Evolutionary conservation across 2,329 filamentous ascomycete genomes (phyloP).

Genomic region (Cordyceps pruinosa): DNA sequence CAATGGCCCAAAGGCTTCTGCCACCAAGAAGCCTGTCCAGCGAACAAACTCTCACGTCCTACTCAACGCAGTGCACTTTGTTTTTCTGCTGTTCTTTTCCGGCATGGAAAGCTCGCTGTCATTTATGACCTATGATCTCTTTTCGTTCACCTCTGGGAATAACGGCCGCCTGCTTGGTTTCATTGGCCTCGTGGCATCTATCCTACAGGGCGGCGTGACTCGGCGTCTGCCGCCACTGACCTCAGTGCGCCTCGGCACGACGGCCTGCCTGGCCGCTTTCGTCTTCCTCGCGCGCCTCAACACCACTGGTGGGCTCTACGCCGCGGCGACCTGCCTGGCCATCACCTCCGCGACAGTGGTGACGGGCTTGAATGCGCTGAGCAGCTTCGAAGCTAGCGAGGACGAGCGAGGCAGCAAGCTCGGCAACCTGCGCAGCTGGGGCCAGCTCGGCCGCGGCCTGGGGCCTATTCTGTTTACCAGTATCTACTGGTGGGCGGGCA

Average conservation of each 20-base stretch:
- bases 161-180: slow-evolving; percentile 85
- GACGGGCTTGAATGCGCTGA: slow-evolving; percentile 84
- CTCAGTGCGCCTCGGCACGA: slow-evolving; percentile 72
- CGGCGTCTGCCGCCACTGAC: slow-evolving; percentile 74
- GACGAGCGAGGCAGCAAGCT: slow-evolving; percentile 80
- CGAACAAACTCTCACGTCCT: slow-evolving; percentile 77
- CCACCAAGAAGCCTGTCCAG: slow-evolving; percentile 21
- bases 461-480: slow-evolving; percentile 89
- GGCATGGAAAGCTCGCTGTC: slow-evolving; percentile 97
- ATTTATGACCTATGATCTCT: slow-evolving; percentile 95
- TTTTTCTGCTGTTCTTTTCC: slow-evolving; percentile 93
- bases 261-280: slow-evolving; percentile 73
- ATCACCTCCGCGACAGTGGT: slow-evolving; percentile 92
- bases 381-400: slow-evolving; percentile 78
- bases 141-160: slow-evolving; percentile 68
- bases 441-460: slow-evolving; percentile 79
- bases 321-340: slow-evolving; percentile 75
- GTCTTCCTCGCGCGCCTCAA: slow-evolving; percentile 65
- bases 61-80: slow-evolving; percentile 79
- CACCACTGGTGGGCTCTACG: slow-evolving; percentile 65
- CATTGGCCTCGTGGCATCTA: slow-evolving; percentile 81
- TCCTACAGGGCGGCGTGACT: slow-evolving; percentile 91
- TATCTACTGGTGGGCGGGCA: slow-evolving; percentile 96
- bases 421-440: slow-evolving; percentile 72
- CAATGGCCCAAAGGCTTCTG: slow-evolving; percentile 19